Percentiles rank a stretch among this genome's conserved stretches.
These are phyloP conservation scores for Elasticomyces elasticus DNA, from an alignment of 495 filamentous ascomycete genomes.

Conservation along the genomic window DNA sequence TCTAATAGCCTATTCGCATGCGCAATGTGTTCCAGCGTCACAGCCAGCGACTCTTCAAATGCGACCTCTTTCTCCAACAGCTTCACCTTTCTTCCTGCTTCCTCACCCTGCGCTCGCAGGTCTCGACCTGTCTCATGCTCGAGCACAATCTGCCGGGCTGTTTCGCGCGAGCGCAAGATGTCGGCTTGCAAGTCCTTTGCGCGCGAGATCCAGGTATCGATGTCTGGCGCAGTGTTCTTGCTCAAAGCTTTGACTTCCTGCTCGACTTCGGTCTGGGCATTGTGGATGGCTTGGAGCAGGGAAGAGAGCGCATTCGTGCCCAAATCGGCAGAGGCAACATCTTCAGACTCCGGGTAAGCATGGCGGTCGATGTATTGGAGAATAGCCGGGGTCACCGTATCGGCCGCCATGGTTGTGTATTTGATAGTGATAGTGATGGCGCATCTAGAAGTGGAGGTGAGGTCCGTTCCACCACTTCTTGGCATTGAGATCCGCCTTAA, in stretches of 20 bases:
- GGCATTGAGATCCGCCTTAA: no score
- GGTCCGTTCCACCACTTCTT: no score
- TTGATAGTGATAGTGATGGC: no score
- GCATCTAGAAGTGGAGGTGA: no score
- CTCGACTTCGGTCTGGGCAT: conserved; percentile 61
- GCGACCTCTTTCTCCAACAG: conserved; percentile 65
- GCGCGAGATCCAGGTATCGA: conserved; percentile 74
- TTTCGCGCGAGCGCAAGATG: conserved; percentile 59
- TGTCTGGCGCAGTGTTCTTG: conserved; percentile 61
- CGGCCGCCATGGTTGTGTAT: conserved; percentile 12
- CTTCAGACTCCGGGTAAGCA: conserved; percentile 62
- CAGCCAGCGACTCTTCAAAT: conserved; percentile 61
- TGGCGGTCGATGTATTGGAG: conserved; percentile 63
- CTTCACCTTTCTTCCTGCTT: conserved; percentile 57
- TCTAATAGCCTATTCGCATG: conserved; percentile 38
- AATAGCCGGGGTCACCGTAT: conserved; percentile 52
- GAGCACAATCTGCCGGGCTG: conserved; percentile 64
- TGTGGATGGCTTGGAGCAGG: conserved; percentile 53
- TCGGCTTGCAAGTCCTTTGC: conserved; percentile 75
- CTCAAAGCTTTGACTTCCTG: conserved; percentile 62
- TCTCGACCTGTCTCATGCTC: conserved; percentile 56
- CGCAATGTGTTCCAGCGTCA: conserved; percentile 51
- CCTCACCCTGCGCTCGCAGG: conserved; percentile 48
- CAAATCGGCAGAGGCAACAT: conserved; percentile 53
- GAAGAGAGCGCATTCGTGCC: conserved; percentile 46